Conservation (phyloP, 805 yeast species). For the Candida namnaoensis region DNA sequence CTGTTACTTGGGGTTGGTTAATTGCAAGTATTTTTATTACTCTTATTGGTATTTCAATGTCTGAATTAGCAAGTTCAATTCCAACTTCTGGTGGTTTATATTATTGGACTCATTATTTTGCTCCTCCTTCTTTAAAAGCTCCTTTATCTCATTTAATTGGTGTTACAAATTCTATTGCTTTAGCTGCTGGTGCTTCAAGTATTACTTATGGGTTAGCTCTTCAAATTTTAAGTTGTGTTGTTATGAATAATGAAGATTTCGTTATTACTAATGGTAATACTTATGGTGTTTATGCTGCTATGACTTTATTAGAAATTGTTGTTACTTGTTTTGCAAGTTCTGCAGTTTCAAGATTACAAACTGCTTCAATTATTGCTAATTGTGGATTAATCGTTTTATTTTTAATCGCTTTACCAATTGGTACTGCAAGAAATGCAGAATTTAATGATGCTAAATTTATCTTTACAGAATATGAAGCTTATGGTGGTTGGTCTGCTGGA, state of each 20-base stretch:
- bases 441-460: conserved; percentile 45
- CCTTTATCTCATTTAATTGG: conserved; percentile 50
- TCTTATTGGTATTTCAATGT: conserved; percentile 42
- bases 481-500: conserved; percentile 47
- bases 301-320: conserved; percentile 36
- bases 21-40: conserved; percentile 36
- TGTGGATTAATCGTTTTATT: conserved; percentile 39
- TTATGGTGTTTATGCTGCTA: conserved; percentile 55
- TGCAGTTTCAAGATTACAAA: conserved; percentile 44
- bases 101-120: conserved; percentile 50
- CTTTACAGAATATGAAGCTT: conserved; percentile 42
- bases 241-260: conserved; percentile 31
- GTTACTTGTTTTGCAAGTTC: conserved; percentile 46
- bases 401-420: conserved; percentile 52
- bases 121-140: conserved; percentile 37
- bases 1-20: conserved; percentile 62
- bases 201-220: conserved; percentile 52
- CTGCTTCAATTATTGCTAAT: conserved; percentile 44
- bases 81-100: conserved; percentile 66
- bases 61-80: conserved; percentile 50
- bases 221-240: conserved; percentile 45
- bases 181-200: conserved; percentile 50
- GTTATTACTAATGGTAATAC: conserved; percentile 38
- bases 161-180: conserved; percentile 49
- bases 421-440: conserved; percentile 26